phyloP scores from a whole-genome alignment of 306 rosid genomes.

The Geum urbanum region DNA sequence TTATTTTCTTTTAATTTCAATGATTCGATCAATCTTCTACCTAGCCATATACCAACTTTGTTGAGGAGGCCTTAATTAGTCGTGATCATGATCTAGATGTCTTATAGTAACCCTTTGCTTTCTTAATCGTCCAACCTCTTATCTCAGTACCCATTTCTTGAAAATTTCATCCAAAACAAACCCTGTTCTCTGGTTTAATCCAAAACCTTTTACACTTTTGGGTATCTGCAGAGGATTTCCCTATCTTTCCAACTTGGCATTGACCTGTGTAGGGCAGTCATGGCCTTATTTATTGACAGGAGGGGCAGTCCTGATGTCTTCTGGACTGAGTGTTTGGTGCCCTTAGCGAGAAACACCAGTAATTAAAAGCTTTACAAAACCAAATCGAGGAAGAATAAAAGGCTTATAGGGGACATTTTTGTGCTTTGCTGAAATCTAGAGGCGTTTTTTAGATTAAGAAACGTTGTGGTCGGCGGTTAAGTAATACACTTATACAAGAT shows the following conservation, averaged over 20 bases:
- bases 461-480: constrained; percentile 57
- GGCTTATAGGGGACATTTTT: constrained; percentile 34
- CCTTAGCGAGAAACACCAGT: constrained; percentile 1
- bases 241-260: neutral
- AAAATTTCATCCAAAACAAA: neutral
- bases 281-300: neutral
- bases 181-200: constrained; percentile 1
- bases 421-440: constrained; percentile 60
- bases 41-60: constrained; percentile 2
- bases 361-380: neutral
- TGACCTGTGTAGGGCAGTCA: constrained; percentile 7
- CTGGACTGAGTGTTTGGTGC: constrained; percentile 6
- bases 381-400: constrained; percentile 25
- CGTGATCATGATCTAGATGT: neutral
- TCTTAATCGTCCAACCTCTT: neutral
- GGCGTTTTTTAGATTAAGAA: constrained; percentile 34
- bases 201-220: neutral
- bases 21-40: neutral
- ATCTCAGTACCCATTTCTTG: neutral
- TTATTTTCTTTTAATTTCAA: neutral
- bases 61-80: neutral
- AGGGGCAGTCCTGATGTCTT: constrained; percentile 5
- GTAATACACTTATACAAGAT: constrained; percentile 12
- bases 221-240: constrained; percentile 3
- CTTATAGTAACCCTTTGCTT: neutral